Evolutionary conservation across 805 yeast genomes (phyloP), one percentile per base, ranked within the genome.

Genomic region (Candida corydali): DNA sequence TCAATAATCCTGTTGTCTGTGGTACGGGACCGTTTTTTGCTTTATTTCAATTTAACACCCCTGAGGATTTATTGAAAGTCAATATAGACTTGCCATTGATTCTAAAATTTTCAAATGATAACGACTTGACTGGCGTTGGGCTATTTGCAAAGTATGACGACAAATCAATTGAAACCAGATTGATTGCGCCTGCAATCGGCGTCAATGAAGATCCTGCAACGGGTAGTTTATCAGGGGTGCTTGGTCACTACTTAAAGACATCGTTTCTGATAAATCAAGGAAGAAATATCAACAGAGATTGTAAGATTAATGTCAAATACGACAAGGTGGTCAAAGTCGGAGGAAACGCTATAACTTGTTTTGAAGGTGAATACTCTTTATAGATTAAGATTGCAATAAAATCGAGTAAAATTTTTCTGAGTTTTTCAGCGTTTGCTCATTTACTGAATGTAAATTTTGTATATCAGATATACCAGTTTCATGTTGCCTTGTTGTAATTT

Each of bases 161-260:
- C 10, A 36, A 42, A n/a, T 46, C 46, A 22, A 20, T 20, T 20
- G 59, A 55, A 29, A 61, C 69, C 38, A 59, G 80, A 44, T 71
- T 73, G 10, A 69, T 73, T 49, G 65, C 67, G 2, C 68, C 71
- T 1, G 34, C 20, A 4, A 45, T 39, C 2, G 65, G 62, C n/a
- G 55, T 63, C 1, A 33, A 43, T n/a, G 80, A 75, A 41, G 80
- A 74, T 47, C 78, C 78, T 1, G 79, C 70, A 7, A 74, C 79
- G 51, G 80, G 80, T 2, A 62, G 71, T 41, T 79, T 79, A 11
- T 51, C 61, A 15, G 63, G 55, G 1, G 60, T 61, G 8, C 41
- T 54, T 10, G 63, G 56, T 1, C 56, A 54, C 5, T 51, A 41
- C 34, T 46, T 54, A 25, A 41, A 46, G 6, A 46, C 42, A 15